Percentiles rank a stretch among this genome's conserved stretches.
Evolutionary conservation across 2,329 filamentous ascomycete genomes (phyloP).

Genomic region (Aspergillus sergii): DNA sequence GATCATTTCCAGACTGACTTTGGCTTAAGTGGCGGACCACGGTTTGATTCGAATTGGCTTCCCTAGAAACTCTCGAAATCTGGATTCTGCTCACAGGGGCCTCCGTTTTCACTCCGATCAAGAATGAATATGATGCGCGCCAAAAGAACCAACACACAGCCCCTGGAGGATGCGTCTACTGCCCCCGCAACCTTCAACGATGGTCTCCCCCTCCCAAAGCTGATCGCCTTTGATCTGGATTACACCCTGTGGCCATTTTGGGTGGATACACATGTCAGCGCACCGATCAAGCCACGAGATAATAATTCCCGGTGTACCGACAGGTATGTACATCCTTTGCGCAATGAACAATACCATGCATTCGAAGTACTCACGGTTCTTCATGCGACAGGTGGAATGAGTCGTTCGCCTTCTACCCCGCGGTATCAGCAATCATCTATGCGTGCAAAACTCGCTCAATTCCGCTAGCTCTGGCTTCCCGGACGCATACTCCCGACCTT

Average conservation of each 20-base stretch:
- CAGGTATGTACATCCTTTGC: conserved; percentile 31
- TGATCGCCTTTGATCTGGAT: conserved; percentile 93
- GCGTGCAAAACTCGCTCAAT: conserved; percentile 59
- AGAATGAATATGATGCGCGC: conserved; percentile 33
- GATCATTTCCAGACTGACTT: not conserved
- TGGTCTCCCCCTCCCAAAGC: conserved; percentile 72
- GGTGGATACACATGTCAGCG: conserved; percentile 88
- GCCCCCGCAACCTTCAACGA: conserved; percentile 63
- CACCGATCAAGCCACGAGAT: conserved; percentile 68
- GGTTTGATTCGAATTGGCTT: not conserved
- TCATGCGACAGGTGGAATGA: conserved; percentile 56
- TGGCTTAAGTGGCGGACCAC: no score
- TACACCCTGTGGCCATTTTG: conserved; percentile 99
- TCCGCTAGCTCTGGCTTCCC: conserved; percentile 72
- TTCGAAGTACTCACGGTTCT: conserved; percentile 6
- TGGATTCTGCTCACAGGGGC: not conserved
- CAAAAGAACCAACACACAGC: conserved; percentile 38
- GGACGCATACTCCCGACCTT: conserved; percentile 77
- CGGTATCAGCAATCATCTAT: conserved; percentile 69
- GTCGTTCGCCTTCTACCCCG: conserved; percentile 69
- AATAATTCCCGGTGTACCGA: conserved; percentile 50
- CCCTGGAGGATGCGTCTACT: conserved; percentile 39
- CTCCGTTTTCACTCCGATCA: not conserved
- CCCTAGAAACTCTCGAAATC: not conserved
- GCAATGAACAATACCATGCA: not conserved